Evolutionary conservation across 768 basidiomycete genomes (phyloP).

Genomic region (Termitomyces sp.): DNA sequence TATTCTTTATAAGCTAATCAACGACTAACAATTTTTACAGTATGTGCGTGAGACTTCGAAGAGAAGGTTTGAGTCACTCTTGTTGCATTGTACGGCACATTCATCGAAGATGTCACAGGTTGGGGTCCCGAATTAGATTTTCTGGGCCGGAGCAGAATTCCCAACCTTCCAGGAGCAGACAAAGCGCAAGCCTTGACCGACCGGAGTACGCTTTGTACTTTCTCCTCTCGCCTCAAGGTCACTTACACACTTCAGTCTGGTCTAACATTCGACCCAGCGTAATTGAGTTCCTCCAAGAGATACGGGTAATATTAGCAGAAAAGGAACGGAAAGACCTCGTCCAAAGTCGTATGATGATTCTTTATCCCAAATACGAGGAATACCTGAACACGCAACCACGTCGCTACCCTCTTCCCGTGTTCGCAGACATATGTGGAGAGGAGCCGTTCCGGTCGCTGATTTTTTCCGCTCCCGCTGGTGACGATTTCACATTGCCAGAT

Average conservation of each 20-base stretch:
- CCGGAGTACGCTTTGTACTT: slow-evolving; percentile 10
- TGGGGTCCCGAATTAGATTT: slow-evolving; percentile 4
- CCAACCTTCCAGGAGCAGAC: slow-evolving; percentile 16
- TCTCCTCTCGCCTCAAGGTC: background rate
- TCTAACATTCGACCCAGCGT: slow-evolving; percentile 17
- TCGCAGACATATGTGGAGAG: slow-evolving; percentile 11
- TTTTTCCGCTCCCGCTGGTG: slow-evolving; percentile 8
- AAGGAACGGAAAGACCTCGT: slow-evolving; percentile 2
- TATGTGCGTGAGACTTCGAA: slow-evolving; percentile 12
- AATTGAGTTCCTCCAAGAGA: slow-evolving; percentile 13
- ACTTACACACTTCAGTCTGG: slow-evolving; percentile 18
- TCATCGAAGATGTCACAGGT: background rate
- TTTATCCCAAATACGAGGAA: background rate
- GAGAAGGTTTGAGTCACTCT: slow-evolving; percentile 5
- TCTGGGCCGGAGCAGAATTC: slow-evolving; percentile 2
- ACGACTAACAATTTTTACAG: background rate
- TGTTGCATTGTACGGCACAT: no score
- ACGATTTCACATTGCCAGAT: background rate
- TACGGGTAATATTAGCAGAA: slow-evolving; percentile 7
- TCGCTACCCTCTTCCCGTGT: slow-evolving; percentile 5
- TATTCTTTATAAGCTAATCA: background rate
- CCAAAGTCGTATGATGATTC: background rate
- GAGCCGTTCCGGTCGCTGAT: slow-evolving; percentile 20
- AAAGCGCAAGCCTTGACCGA: slow-evolving; percentile 20
- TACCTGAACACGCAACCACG: background rate